Evolutionary conservation across 2,329 filamentous ascomycete genomes (phyloP).

Genomic region (Stagonosporopsis cucurbitacearum): DNA sequence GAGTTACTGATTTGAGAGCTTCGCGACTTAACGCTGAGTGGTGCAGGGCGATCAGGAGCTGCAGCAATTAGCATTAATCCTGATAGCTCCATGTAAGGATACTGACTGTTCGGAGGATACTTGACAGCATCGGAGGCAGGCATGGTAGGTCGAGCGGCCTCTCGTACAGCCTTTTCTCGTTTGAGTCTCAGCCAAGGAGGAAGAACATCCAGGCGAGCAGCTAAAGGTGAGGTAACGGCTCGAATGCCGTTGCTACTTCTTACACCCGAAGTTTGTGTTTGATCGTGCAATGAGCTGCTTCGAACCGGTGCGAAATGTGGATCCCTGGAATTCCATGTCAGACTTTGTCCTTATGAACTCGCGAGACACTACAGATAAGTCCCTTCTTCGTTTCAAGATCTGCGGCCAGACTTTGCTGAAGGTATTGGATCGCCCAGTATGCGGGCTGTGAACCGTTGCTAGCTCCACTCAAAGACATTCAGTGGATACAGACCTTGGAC

Average conservation of each 20-base stretch:
- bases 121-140: not conserved
- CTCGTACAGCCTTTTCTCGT: slow-evolving; percentile 4
- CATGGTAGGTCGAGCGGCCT: not conserved
- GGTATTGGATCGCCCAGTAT: not conserved
- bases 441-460: not conserved
- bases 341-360: not conserved
- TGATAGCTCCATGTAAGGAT: no score
- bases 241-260: not conserved
- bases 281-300: not conserved
- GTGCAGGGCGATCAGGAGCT: slow-evolving; percentile 40
- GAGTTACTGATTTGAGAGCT: slow-evolving; percentile 13
- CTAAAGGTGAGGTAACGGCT: not conserved
- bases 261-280: not conserved
- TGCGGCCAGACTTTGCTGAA: not conserved
- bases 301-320: not conserved
- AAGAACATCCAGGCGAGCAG: slow-evolving; percentile 9
- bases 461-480: not conserved
- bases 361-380: not conserved
- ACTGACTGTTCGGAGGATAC: slow-evolving; percentile 16
- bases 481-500: slow-evolving; percentile 16
- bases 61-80: not conserved
- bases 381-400: not conserved
- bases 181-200: slow-evolving; percentile 2
- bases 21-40: slow-evolving; percentile 27
- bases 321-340: slow-evolving; percentile 7